A percentile compares a stretch with the other conserved stretches of the same genome.
Conservation (phyloP, 345 rosid genomes). For the Sisymbrium irio region DNA sequence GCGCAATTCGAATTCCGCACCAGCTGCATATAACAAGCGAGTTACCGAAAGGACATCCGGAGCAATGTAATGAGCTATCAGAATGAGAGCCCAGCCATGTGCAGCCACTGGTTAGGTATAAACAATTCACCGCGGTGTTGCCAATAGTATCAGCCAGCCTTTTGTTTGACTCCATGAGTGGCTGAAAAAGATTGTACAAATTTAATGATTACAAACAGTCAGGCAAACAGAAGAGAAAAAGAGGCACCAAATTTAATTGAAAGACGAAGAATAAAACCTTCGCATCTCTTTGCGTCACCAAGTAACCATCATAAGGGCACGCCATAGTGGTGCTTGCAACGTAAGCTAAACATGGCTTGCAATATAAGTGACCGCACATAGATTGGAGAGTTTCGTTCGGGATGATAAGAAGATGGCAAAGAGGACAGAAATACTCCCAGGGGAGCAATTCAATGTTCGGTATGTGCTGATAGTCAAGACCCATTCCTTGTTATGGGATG, state of each 20-base stretch:
- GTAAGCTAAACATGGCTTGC: slow-evolving; percentile 70
- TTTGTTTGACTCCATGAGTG: slow-evolving; percentile 59
- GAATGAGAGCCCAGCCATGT: slow-evolving; percentile 73
- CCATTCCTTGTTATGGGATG: slow-evolving; percentile 39
- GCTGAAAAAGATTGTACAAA: slow-evolving; percentile 39
- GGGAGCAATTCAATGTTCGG: slow-evolving; percentile 65
- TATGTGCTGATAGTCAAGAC: slow-evolving; percentile 56
- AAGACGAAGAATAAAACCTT: slow-evolving; percentile 42
- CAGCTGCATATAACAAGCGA: slow-evolving; percentile 72
- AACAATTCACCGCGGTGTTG: slow-evolving; percentile 54
- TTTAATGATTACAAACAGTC: neutral
- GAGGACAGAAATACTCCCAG: slow-evolving; percentile 79
- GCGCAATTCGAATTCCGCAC: slow-evolving; percentile 58
- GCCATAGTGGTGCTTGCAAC: slow-evolving; percentile 61
- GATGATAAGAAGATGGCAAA: slow-evolving; percentile 66
- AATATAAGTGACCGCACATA: slow-evolving; percentile 76
- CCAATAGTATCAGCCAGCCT: slow-evolving; percentile 66
- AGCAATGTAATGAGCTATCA: slow-evolving; percentile 66
- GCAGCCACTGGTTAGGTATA: slow-evolving; percentile 79
- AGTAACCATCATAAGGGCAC: slow-evolving; percentile 81
- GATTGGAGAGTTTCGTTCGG: slow-evolving; percentile 88
- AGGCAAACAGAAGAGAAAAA: neutral
- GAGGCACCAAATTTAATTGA: neutral
- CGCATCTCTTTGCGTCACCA: slow-evolving; percentile 82
- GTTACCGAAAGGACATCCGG: slow-evolving; percentile 68